Conservation (phyloP, 1,284 basidiomycete genomes). For the Hymenochaete sp. region DNA sequence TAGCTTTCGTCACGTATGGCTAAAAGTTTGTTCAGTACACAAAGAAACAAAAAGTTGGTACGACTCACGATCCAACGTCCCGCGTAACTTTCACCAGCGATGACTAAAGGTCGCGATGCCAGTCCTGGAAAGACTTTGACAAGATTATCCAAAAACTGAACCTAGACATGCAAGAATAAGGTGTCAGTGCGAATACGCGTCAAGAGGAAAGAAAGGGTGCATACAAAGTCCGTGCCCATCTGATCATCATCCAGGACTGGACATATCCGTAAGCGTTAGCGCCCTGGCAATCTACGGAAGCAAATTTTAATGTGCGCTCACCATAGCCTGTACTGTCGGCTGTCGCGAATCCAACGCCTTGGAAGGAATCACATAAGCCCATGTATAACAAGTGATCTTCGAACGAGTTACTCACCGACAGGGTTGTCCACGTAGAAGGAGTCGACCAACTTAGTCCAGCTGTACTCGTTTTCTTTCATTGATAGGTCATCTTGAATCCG, state of each 20-base stretch:
- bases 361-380: constrained; percentile 36
- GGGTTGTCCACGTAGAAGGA: constrained; percentile 69
- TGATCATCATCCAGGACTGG: constrained; percentile 23
- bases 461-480: constrained; percentile 40
- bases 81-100: constrained; percentile 19
- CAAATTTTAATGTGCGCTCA: constrained; percentile 24
- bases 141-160: constrained; percentile 18
- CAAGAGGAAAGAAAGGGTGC: too few relatives aligned
- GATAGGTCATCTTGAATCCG: constrained; percentile 42
- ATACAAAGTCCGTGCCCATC: constrained; percentile 24
- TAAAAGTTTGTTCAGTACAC: background rate
- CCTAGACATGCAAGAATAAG: too few relatives aligned
- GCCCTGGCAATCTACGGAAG: background rate
- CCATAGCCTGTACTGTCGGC: constrained; percentile 51
- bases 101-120: constrained; percentile 14
- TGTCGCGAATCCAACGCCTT: constrained; percentile 60
- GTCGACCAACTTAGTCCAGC: constrained; percentile 54
- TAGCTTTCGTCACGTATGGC: constrained; percentile 19
- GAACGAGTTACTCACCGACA: constrained; percentile 33
- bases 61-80: constrained; percentile 16
- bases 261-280: background rate
- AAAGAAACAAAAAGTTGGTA: background rate
- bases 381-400: too few relatives aligned
- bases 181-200: background rate
- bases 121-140: constrained; percentile 18